Conservation (phyloP, 331 rosid genomes). For the Stylosanthes scabra region DNA sequence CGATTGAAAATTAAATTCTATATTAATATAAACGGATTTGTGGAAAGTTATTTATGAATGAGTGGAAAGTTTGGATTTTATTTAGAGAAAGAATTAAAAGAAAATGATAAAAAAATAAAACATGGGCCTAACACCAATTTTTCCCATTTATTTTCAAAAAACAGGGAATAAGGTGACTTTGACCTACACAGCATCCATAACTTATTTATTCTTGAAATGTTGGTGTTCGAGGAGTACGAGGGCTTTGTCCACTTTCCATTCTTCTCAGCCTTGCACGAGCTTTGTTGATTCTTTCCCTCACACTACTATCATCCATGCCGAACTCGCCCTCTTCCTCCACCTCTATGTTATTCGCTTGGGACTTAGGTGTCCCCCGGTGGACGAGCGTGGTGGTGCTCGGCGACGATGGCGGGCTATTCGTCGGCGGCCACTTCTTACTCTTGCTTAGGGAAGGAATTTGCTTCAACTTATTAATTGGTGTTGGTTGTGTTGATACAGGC, state of each 20-base stretch:
- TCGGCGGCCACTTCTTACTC: conserved; percentile 48
- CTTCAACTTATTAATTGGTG: conserved; percentile 26
- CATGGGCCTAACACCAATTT: conserved; percentile 1
- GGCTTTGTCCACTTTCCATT: conserved; percentile 39
- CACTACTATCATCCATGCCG: conserved; percentile 7
- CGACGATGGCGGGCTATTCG: conserved; percentile 48
- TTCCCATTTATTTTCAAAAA: no score
- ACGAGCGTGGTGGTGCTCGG: conserved; percentile 4
- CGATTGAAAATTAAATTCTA: no score
- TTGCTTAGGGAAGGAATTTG: conserved; percentile 40
- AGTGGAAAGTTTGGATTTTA: not conserved
- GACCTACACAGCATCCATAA: conserved; percentile 20
- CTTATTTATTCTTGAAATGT: not conserved
- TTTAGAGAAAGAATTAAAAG: not conserved
- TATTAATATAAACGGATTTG: no score
- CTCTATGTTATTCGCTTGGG: conserved; percentile 1
- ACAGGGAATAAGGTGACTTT: conserved; percentile 1
- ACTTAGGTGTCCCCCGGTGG: conserved; percentile 39
- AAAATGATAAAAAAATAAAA: not conserved
- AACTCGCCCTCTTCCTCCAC: conserved; percentile 25
- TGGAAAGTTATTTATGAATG: no score
- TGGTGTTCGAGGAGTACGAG: conserved; percentile 40
- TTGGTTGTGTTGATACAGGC: conserved; percentile 13
- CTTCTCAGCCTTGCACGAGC: conserved; percentile 60
- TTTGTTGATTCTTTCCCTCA: conserved; percentile 34